phyloP scores from a whole-genome alignment of 148 eudicot genomes.

The Camellia granthamiana region DNA sequence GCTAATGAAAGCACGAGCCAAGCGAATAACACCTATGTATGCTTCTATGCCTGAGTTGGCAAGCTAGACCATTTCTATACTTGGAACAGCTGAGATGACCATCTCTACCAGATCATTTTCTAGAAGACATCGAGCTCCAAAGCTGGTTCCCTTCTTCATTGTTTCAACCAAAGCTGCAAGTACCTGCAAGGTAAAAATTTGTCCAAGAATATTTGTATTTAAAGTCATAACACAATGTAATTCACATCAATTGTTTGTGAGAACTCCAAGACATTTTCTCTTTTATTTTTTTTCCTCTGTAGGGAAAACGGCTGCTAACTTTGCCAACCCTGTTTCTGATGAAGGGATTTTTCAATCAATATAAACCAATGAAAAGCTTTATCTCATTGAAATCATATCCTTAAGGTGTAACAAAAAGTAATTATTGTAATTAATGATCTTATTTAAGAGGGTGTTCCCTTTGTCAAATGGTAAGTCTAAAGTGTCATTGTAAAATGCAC shows the following conservation, averaged over 20 bases:
- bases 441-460: not conserved
- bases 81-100: conserved; percentile 96
- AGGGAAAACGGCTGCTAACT: not conserved
- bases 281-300: not conserved
- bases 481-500: not conserved
- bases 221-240: not conserved
- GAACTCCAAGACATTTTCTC: not conserved
- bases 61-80: conserved; percentile 96
- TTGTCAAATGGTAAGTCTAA: not conserved
- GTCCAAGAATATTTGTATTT: not conserved
- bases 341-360: not conserved
- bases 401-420: not conserved
- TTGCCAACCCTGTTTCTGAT: not conserved
- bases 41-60: conserved; percentile 99
- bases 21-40: conserved; percentile 91
- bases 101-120: conserved; percentile 83
- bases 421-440: not conserved
- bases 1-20: conserved; percentile 91
- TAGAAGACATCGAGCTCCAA: conserved; percentile 97
- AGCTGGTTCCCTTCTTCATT: conserved; percentile 98
- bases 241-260: not conserved
- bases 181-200: conserved; percentile 46
- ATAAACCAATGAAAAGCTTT: not conserved
- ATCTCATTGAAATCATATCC: not conserved
- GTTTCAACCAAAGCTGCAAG: conserved; percentile 89